Conservation (phyloP, 208 protist species). For the Leishmania amazonensis region DNA sequence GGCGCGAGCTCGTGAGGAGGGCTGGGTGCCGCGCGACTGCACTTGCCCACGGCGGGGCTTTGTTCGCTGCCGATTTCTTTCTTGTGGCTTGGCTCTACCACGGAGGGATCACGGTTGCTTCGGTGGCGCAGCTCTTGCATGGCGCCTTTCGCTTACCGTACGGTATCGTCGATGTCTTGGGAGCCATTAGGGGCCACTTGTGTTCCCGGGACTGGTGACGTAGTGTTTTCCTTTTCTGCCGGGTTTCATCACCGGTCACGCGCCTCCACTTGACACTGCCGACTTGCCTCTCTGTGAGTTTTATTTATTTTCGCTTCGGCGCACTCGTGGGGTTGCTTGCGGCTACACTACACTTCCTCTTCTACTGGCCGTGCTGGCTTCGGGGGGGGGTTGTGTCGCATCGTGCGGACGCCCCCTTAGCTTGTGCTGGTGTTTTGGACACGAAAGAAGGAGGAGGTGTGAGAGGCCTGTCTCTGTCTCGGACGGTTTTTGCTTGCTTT, state of each 20-base stretch:
- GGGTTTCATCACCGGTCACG: neutral
- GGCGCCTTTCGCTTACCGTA: no score
- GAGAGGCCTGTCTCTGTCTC: no score
- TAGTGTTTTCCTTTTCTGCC: neutral
- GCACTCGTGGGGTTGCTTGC: neutral
- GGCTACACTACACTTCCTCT: neutral
- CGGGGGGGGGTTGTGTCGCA: neutral
- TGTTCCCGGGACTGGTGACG: neutral
- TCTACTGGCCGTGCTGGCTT: neutral
- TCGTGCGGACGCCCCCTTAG: neutral
- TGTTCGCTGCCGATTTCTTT: neutral
- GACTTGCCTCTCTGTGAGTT: neutral
- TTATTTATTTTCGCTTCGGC: neutral
- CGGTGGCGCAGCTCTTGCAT: no score
- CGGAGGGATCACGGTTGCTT: no score
- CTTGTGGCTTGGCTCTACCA: neutral
- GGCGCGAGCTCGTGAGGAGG: constrained; percentile 2
- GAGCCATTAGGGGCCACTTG: no score
- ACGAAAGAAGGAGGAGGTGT: no score
- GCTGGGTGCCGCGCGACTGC: neutral
- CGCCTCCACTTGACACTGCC: neutral
- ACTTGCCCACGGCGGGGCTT: neutral
- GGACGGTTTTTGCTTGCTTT: neutral
- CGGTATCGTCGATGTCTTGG: no score
- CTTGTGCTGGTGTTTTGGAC: neutral